Evolutionary conservation across 345 rosid species (phyloP).

Genomic region (Rubroshorea leprosula): DNA sequence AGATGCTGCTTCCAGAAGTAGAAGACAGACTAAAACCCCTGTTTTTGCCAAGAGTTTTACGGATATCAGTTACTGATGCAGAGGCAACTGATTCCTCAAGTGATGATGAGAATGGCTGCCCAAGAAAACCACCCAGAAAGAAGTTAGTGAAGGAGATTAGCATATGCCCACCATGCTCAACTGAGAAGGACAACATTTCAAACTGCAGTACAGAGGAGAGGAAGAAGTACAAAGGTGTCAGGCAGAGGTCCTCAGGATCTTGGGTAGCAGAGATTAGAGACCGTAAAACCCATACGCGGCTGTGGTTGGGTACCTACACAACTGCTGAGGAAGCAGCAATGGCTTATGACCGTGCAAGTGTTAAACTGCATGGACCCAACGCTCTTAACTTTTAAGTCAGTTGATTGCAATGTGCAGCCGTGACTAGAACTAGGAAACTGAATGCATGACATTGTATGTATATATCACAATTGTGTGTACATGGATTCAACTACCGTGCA

Average conservation of each 20-base stretch:
- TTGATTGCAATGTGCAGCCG: too few species aligned
- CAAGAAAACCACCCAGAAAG: conserved; percentile 15
- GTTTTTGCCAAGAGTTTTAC: conserved; percentile 18
- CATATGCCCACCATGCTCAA: conserved; percentile 22
- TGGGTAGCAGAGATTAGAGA: conserved; percentile 46
- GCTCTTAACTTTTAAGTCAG: conserved; percentile 38
- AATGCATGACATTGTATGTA: too few species aligned
- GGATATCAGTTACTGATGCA: conserved; percentile 34
- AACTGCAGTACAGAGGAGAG: background rate
- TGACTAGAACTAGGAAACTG: too few species aligned
- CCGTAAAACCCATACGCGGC: conserved; percentile 18
- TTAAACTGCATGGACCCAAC: conserved; percentile 29
- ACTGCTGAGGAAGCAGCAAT: conserved; percentile 41
- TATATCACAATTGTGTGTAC: too few species aligned
- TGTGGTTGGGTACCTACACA: conserved; percentile 35
- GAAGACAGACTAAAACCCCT: background rate
- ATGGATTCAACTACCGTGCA: background rate
- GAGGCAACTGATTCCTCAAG: conserved; percentile 41
- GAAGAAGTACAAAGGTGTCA: conserved; percentile 36
- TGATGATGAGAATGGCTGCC: conserved; percentile 20
- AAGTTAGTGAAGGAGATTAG: conserved; percentile 29
- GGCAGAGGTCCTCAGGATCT: conserved; percentile 39
- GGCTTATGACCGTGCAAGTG: conserved; percentile 35
- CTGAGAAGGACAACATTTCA: conserved; percentile 4
- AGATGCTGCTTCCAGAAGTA: background rate